Conservation (phyloP, 441 rosid genomes). For the Eruca vesicaria region DNA sequence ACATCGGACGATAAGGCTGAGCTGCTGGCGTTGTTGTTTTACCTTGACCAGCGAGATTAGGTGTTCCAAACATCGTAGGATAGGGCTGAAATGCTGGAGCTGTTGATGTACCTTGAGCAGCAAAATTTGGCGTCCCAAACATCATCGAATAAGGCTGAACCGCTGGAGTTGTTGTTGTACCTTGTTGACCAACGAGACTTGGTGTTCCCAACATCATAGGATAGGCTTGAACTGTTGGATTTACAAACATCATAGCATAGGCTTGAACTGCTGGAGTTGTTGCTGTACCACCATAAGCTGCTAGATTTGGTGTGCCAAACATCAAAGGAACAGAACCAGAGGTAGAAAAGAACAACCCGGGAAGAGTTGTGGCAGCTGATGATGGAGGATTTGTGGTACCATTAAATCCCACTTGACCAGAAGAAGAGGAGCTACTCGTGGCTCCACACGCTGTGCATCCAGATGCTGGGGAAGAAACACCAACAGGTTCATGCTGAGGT, state of each 20-base stretch:
- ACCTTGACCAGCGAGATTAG: no score
- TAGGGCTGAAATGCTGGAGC: neutral
- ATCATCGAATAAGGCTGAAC: slow-evolving; percentile 1
- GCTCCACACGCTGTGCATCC: slow-evolving; percentile 30
- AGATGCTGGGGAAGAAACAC: slow-evolving; percentile 7
- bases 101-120: neutral
- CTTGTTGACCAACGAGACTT: neutral
- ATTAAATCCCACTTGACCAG: neutral
- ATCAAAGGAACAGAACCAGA: slow-evolving; percentile 7
- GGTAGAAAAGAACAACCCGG: neutral
- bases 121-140: neutral
- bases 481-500: slow-evolving; percentile 2
- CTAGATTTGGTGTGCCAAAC: neutral
- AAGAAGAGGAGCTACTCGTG: slow-evolving; percentile 16
- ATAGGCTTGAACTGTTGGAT: neutral
- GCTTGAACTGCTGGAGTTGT: neutral
- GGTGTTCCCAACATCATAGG: neutral
- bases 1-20: no score
- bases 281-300: neutral
- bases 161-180: neutral
- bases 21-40: no score
- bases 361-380: neutral
- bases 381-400: slow-evolving; percentile 9
- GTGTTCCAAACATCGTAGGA: neutral
- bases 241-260: slow-evolving; percentile 4